Evolutionary conservation across 139 green algal genomes (phyloP).

Genomic region (Volvox reticuliferus): DNA sequence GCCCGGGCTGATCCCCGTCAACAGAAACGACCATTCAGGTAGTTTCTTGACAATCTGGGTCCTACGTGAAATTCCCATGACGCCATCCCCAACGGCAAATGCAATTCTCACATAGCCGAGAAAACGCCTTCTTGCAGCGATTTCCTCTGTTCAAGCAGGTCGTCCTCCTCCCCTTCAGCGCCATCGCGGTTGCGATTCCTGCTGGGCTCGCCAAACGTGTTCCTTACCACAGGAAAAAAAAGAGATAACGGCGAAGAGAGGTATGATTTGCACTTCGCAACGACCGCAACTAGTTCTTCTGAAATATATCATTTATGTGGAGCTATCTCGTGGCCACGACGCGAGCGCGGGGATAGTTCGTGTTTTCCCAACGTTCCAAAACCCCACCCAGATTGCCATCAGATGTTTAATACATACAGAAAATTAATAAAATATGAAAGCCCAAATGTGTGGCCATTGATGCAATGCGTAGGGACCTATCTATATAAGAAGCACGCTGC

Average conservation of each 20-base stretch:
- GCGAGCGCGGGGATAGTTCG: background rate
- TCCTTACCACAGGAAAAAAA: background rate
- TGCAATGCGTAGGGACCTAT: background rate
- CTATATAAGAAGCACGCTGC: background rate
- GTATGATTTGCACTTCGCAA: background rate
- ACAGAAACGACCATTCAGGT: no score
- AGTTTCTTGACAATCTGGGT: no score
- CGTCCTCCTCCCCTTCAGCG: conserved; percentile 22
- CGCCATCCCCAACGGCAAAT: no score
- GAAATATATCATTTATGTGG: background rate
- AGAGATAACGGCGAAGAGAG: background rate
- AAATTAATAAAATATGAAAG: background rate
- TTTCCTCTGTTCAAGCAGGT: conserved; percentile 45
- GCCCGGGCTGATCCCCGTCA: no score
- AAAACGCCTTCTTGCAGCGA: conserved; percentile 43
- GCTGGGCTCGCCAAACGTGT: background rate
- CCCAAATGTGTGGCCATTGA: background rate
- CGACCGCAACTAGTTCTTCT: background rate
- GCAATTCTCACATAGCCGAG: conserved; percentile 21
- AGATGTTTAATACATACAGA: background rate
- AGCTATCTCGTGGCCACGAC: background rate
- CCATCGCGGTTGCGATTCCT: conserved; percentile 11
- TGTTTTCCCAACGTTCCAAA: background rate
- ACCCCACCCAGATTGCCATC: background rate
- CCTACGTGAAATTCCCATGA: no score